A percentile compares a stretch with the other conserved stretches of the same genome.
Evolutionary conservation across 2,329 filamentous ascomycete genomes (phyloP).

Genomic region (Penicillium fuscoglaucum): DNA sequence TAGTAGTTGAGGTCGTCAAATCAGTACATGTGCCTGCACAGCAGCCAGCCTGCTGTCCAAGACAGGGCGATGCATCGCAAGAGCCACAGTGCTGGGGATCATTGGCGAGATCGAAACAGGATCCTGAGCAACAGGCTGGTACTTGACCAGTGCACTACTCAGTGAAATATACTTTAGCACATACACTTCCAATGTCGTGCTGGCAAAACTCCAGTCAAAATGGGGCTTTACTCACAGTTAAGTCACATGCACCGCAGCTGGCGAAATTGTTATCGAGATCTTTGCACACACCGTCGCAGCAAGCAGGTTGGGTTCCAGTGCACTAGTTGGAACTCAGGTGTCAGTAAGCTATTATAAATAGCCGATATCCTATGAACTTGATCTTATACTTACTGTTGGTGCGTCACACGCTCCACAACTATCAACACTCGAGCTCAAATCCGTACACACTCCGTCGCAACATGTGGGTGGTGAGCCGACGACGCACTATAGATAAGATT

Average conservation of each 20-base stretch:
- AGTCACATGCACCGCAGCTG: conserved; percentile 10
- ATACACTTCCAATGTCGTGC: background rate
- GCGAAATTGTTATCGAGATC: conserved; percentile 13
- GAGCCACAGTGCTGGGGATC: conserved; percentile 12
- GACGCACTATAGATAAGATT: background rate
- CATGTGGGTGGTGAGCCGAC: background rate
- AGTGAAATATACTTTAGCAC: background rate
- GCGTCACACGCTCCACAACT: conserved; percentile 3
- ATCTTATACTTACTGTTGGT: background rate
- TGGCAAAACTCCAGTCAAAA: background rate
- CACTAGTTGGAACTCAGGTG: conserved; percentile 5
- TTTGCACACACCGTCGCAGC: conserved; percentile 15
- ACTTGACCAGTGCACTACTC: conserved; percentile 9
- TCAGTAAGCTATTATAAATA: background rate
- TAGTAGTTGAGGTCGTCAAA: conserved; percentile 2
- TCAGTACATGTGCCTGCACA: conserved; percentile 16
- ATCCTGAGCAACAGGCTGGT: conserved; percentile 17
- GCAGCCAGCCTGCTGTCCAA: conserved; percentile 13
- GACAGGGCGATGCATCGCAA: conserved; percentile 7
- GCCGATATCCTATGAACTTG: background rate
- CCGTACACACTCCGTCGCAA: conserved; percentile 2
- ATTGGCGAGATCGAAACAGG: conserved; percentile 9
- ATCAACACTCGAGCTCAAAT: conserved; percentile 1
- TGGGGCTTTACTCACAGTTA: background rate
- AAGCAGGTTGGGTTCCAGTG: conserved; percentile 13